A percentile compares a stretch with the other conserved stretches of the same genome.
phyloP scores from a whole-genome alignment of 139 green algal species.

The Auxenochlorella pyrenoidosa region DNA sequence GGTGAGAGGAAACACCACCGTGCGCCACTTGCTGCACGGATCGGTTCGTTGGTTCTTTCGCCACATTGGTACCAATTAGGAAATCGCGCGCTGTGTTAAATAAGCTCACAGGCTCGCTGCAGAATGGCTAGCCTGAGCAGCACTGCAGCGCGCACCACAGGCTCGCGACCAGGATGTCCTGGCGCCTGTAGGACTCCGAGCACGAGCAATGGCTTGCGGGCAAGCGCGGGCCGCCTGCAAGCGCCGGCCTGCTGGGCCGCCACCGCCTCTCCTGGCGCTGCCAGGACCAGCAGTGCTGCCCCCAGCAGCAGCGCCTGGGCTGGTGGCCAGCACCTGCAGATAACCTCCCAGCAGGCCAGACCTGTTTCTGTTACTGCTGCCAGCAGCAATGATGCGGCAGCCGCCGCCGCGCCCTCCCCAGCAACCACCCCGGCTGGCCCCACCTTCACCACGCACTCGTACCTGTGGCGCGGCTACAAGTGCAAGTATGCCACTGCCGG shows the following conservation, averaged over 20 bases:
- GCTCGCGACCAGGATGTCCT: no score
- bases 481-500: constrained; percentile 13
- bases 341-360: no score
- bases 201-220: background rate
- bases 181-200: background rate
- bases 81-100: background rate
- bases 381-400: background rate
- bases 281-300: no score
- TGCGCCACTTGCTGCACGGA: no score
- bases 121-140: background rate
- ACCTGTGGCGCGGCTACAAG: background rate
- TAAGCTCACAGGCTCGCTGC: background rate
- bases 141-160: background rate
- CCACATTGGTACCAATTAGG: no score
- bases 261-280: background rate
- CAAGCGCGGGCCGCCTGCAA: background rate
- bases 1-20: no score
- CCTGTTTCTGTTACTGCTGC: no score
- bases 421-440: background rate
- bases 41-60: no score
- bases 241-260: background rate
- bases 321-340: no score
- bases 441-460: constrained; percentile 1
- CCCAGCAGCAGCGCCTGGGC: no score
- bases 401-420: background rate